Evolutionary conservation across 2,329 filamentous ascomycete species (phyloP), one percentile per base, ranked within the genome.

Genomic region (Apiospora phragmitis): DNA sequence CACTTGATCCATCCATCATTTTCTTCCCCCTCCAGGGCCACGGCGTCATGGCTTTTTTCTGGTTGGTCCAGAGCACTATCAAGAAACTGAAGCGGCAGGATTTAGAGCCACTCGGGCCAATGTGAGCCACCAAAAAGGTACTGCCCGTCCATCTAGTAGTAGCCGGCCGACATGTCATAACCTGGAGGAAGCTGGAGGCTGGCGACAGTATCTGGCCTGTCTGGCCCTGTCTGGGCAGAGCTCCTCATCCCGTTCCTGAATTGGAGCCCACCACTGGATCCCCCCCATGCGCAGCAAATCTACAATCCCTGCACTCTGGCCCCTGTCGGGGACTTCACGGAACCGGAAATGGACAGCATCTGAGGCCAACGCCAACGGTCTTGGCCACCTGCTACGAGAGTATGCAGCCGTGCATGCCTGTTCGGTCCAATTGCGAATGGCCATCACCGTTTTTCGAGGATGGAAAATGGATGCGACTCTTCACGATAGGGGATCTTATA

Each of bases 261-360:
- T 62, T 62, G 55, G 32, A 62, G 55, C 32, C 49, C 55, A 62
- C 55, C 32, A 24, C 32, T 62, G 55, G 55, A n/a, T 38, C 41
- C 55, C 55, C 55, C 55, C 55, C 55, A 62, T 62, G 55, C 55
- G 32, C 55, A 62, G 55, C 55, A 62, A 62, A 62, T 62, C 55
- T 62, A 38, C 32, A 38, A 62, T 62, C 55, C 55, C 55, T 62
- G 55, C 32, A 62, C 55, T 21, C 55, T n/a, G 9, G 29, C 29
- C 51, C 51, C 51, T 59, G 51, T 16, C 55, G 55, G 55, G 55
- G 32, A 38, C 18, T 62, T 62, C 32, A 24, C 55, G 32, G 55
- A 62, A 62, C 55, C 32, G 29, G 55, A 62, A 62, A n/a, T 62
- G 55, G 55, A 62, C 3, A 62, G 32, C 55, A 38, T 38, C 55